Evolutionary conservation across 306 rosid species (phyloP).

Genomic region (Glycine latifolia): DNA sequence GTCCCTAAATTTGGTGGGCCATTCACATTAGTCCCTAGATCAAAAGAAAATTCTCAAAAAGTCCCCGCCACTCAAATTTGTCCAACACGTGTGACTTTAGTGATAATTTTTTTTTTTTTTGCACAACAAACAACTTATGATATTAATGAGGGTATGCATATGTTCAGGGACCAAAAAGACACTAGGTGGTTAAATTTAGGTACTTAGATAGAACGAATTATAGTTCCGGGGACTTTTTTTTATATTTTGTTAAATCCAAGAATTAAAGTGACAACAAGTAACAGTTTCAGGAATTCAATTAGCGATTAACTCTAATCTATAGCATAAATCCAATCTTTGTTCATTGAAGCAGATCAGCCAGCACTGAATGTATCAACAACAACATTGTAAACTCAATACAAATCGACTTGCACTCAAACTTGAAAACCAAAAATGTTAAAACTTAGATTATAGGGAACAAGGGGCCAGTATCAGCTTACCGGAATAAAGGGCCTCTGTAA

Average conservation of each 20-base stretch:
- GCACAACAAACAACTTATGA: background rate
- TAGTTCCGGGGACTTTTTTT: background rate
- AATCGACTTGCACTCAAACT: no score
- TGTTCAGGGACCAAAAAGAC: background rate
- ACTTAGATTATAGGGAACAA: background rate
- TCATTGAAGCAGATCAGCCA: background rate
- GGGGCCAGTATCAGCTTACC: conserved; percentile 30
- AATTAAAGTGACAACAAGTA: no score
- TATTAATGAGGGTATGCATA: no score
- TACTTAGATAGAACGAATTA: background rate
- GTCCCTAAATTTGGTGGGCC: background rate
- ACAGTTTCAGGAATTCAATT: background rate
- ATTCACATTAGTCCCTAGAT: background rate
- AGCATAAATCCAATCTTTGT: conserved; percentile 7
- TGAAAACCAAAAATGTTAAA: background rate
- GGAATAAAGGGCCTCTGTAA: conserved; percentile 56
- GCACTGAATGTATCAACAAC: background rate
- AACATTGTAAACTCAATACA: conserved; percentile 20
- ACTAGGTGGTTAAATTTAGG: background rate
- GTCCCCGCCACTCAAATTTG: background rate
- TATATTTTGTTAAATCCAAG: background rate
- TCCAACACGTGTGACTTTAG: background rate
- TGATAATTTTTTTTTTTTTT: background rate
- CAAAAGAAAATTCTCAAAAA: background rate
- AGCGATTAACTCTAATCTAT: background rate